These are phyloP conservation scores for Emergomyces pasteurianus DNA, from an alignment of 2,329 filamentous ascomycete genomes.

Conservation along the genomic window DNA sequence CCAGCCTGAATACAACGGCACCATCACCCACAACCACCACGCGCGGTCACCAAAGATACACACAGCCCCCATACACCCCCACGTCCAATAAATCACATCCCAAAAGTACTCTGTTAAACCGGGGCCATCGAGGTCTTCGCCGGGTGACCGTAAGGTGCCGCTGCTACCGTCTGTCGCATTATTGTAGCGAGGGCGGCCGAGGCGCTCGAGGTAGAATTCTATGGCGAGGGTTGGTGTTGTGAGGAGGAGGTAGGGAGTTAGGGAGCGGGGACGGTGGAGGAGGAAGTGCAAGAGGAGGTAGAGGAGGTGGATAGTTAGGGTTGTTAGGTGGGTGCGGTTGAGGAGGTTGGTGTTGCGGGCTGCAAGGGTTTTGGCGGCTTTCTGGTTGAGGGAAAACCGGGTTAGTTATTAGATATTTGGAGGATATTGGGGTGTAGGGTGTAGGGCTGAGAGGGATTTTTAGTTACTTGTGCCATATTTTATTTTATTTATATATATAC, in stretches of 20 bases:
- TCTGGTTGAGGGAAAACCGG: too few species aligned
- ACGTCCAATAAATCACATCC: conserved; percentile 91
- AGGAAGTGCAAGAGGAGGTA: conserved; percentile 62
- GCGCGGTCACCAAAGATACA: conserved; percentile 70
- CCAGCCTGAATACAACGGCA: conserved; percentile 39
- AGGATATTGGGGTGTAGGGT: too few species aligned
- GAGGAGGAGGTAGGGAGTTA: conserved; percentile 58
- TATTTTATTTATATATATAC: not conserved
- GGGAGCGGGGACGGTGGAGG: conserved; percentile 49
- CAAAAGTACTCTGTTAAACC: conserved; percentile 98
- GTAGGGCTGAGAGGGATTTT: not conserved
- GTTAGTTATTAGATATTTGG: too few species aligned
- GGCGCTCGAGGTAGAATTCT: conserved; percentile 73
- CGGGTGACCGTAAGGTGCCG: conserved; percentile 56
- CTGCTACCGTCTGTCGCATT: conserved; percentile 30
- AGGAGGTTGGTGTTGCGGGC: conserved; percentile 67
- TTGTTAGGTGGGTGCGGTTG: conserved; percentile 68
- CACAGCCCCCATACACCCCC: conserved; percentile 61
- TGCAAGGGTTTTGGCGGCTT: conserved; percentile 50
- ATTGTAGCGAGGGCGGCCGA: conserved; percentile 66
- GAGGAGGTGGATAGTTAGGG: conserved; percentile 56
- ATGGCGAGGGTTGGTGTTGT: conserved; percentile 65
- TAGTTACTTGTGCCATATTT: not conserved
- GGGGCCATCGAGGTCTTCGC: conserved; percentile 76
- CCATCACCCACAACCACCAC: conserved; percentile 50